These are phyloP conservation scores for Trametes sp. DNA, from an alignment of 1,284 basidiomycete genomes.

Conservation along the genomic window DNA sequence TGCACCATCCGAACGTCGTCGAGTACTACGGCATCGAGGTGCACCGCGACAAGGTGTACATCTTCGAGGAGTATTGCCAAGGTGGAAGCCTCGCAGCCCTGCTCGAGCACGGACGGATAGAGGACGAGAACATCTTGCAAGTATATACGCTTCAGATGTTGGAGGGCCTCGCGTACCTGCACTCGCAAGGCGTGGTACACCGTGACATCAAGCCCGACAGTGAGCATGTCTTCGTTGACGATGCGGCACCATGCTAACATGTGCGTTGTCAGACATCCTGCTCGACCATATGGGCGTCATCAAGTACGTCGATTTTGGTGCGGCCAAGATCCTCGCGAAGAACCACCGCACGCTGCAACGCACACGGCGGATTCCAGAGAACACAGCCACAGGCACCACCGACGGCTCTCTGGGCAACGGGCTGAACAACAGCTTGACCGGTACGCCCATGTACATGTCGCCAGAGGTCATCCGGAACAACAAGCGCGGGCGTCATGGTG, in stretches of 20 bases:
- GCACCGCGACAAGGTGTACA: slow-evolving; percentile 98
- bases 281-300: slow-evolving; percentile 94
- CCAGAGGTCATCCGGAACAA: slow-evolving; percentile 98
- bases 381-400: slow-evolving; percentile 38
- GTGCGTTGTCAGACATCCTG: slow-evolving; percentile 77
- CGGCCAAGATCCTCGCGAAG: slow-evolving; percentile 96
- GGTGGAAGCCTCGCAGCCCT: slow-evolving; percentile 93
- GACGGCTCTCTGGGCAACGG: slow-evolving; percentile 50
- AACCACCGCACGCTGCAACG: slow-evolving; percentile 90
- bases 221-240: slow-evolving; percentile 51
- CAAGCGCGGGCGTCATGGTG: slow-evolving; percentile 87
- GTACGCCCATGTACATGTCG: slow-evolving; percentile 99
- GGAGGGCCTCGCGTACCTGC: slow-evolving; percentile 93
- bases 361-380: slow-evolving; percentile 58
- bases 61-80: slow-evolving; percentile 99
- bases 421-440: slow-evolving; percentile 89
- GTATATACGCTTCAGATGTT: slow-evolving; percentile 98
- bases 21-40: slow-evolving; percentile 99
- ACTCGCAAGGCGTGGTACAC: slow-evolving; percentile 93
- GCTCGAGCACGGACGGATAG: slow-evolving; percentile 94
- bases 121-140: slow-evolving; percentile 96
- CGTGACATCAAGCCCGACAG: slow-evolving; percentile 99
- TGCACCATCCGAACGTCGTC: slow-evolving; percentile 97
- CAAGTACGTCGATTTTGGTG: slow-evolving; percentile 99
- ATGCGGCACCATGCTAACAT: slow-evolving; percentile 2